These are phyloP conservation scores for Phytophthora kernoviae DNA, from an alignment of 352 stramenopile species.

Conservation along the genomic window DNA sequence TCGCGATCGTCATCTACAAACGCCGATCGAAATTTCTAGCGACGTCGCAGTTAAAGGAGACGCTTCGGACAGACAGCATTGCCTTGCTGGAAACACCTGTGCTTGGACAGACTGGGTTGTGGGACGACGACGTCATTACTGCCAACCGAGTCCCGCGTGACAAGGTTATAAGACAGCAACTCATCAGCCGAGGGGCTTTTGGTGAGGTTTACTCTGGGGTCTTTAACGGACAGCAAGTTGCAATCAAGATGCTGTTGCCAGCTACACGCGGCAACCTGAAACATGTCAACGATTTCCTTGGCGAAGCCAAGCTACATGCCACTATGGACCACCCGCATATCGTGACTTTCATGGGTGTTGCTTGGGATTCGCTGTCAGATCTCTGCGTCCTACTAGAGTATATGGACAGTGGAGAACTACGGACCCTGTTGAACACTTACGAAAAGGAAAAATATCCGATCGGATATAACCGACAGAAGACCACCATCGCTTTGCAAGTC, in stretches of 20 bases:
- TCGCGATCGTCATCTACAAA: neutral
- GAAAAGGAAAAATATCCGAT: neutral
- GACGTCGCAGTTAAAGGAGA: neutral
- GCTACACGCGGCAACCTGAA: neutral
- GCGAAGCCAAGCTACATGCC: neutral
- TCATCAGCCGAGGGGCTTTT: conserved; percentile 1
- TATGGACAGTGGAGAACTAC: conserved; percentile 1
- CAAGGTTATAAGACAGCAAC: neutral
- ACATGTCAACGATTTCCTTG: conserved; percentile 1
- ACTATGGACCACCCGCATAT: conserved; percentile 1
- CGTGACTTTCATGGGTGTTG: neutral
- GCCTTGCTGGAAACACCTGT: neutral
- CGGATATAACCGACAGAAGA: conserved; percentile 26
- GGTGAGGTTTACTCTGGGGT: neutral
- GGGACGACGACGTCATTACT: conserved; percentile 2
- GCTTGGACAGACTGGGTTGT: neutral
- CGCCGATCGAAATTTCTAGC: neutral
- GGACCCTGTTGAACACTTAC: conserved; percentile 2
- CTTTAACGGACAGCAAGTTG: neutral
- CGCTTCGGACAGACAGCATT: neutral
- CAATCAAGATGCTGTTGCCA: neutral
- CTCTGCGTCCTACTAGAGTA: neutral
- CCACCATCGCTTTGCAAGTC: conserved; percentile 46
- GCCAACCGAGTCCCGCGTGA: neutral
- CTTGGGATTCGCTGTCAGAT: neutral